phyloP scores from a whole-genome alignment of 2,329 filamentous ascomycete species.

The Sarocladium kiliense region DNA sequence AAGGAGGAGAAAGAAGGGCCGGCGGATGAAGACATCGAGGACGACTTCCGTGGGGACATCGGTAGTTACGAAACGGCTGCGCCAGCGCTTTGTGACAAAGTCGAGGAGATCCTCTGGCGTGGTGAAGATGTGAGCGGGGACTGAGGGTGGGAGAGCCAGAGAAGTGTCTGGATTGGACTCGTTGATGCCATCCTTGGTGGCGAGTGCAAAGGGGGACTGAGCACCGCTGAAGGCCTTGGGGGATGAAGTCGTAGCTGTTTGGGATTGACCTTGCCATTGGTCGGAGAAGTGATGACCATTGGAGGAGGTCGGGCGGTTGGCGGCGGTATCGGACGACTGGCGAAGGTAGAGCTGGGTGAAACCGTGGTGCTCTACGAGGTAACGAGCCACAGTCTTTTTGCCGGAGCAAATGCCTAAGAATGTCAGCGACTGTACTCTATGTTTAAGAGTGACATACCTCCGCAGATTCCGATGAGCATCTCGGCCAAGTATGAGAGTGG shows the following conservation, averaged over 20 bases:
- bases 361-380: constrained; percentile 76
- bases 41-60: constrained; percentile 69
- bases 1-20: constrained; percentile 90
- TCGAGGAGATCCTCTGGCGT: constrained; percentile 67
- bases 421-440: constrained; percentile 11
- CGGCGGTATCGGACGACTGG: constrained; percentile 12
- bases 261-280: no score
- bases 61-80: constrained; percentile 77
- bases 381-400: constrained; percentile 84
- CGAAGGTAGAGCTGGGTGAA: constrained; percentile 69
- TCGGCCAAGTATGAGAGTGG: constrained; percentile 13
- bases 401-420: constrained; percentile 80
- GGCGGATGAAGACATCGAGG: constrained; percentile 68
- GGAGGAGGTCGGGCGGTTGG: constrained; percentile 10
- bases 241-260: no score
- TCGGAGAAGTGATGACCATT: no score
- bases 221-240: constrained; percentile 18
- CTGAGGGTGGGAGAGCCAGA: constrained; percentile 18
- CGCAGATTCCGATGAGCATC: constrained; percentile 76
- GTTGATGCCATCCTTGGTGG: constrained; percentile 19
- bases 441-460: constrained; percentile 43
- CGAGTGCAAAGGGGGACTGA: constrained; percentile 21
- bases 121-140: constrained; percentile 43
- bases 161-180: constrained; percentile 20
- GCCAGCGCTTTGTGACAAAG: constrained; percentile 82